These are phyloP conservation scores for Cenchrus purpureus DNA, from an alignment of 176 grass and related monocot genomes.

Conservation along the genomic window DNA sequence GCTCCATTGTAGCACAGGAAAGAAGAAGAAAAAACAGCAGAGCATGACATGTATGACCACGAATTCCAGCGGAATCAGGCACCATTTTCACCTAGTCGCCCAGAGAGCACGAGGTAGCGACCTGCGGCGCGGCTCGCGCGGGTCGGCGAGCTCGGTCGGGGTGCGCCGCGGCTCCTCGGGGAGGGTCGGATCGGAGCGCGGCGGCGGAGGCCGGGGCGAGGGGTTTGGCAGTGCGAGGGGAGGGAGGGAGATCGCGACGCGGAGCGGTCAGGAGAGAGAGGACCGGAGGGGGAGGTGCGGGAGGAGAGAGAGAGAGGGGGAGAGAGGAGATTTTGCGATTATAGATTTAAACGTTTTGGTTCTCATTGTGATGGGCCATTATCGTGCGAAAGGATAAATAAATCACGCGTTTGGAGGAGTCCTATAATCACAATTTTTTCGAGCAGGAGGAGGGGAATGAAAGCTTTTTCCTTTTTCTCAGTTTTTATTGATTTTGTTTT, in stretches of 20 bases:
- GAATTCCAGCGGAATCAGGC: conserved; percentile 1
- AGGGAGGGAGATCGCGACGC: conserved; percentile 29
- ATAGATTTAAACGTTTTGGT: too few species aligned
- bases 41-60: background rate
- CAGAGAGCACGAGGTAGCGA: background rate
- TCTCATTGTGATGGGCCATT: too few species aligned
- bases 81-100: background rate
- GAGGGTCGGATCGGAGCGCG: conserved; percentile 24
- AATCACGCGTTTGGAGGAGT: too few species aligned
- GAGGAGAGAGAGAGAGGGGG: background rate
- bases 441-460: background rate
- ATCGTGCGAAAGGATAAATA: too few species aligned
- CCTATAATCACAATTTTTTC: too few species aligned
- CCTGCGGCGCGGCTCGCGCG: background rate
- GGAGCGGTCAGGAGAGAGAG: background rate
- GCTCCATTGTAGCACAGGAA: background rate
- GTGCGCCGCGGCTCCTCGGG: background rate
- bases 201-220: background rate
- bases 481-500: background rate
- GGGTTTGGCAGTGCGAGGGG: conserved; percentile 32
- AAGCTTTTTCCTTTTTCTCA: background rate
- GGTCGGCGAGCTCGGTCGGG: background rate
- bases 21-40: too few species aligned
- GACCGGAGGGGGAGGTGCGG: too few species aligned
- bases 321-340: background rate